Conservation (phyloP, 495 filamentous ascomycete species). For the Penicillium subrubescens region DNA sequence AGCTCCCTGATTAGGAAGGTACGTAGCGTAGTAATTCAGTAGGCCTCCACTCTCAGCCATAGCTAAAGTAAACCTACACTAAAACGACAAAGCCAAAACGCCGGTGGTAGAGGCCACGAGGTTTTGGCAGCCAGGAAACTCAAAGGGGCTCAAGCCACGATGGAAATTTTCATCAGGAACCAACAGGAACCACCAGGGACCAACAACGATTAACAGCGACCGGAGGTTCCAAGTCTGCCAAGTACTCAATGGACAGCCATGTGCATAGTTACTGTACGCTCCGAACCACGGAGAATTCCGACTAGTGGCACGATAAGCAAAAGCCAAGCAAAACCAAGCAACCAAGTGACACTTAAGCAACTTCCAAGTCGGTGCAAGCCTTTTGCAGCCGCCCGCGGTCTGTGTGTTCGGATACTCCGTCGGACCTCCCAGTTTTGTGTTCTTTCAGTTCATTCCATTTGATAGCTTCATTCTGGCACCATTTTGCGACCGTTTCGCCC, state of each 20-base stretch:
- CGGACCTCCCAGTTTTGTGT: constrained; percentile 1
- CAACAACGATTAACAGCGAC: not conserved
- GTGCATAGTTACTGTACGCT: too few species aligned
- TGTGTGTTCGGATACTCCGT: constrained; percentile 13
- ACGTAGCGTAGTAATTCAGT: not conserved
- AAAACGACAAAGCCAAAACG: not conserved
- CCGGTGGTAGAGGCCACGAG: not conserved
- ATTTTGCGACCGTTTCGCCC: not conserved
- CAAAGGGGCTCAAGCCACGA: not conserved
- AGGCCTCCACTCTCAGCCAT: constrained; percentile 1
- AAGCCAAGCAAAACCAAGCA: not conserved
- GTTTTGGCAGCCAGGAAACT: not conserved
- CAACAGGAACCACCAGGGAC: not conserved
- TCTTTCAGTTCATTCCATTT: not conserved
- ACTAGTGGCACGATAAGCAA: constrained; percentile 4
- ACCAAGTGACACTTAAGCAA: constrained; percentile 3
- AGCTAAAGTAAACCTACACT: constrained; percentile 4
- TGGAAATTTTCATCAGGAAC: not conserved
- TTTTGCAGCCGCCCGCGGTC: constrained; percentile 3
- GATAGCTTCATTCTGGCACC: not conserved
- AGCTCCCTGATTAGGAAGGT: not conserved
- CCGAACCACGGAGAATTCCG: not conserved
- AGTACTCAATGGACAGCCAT: not conserved
- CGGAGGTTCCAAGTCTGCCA: not conserved
- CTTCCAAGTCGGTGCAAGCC: constrained; percentile 9